phyloP scores from a whole-genome alignment of 2,329 filamentous ascomycete species.

The Fusarium gaditjirri region DNA sequence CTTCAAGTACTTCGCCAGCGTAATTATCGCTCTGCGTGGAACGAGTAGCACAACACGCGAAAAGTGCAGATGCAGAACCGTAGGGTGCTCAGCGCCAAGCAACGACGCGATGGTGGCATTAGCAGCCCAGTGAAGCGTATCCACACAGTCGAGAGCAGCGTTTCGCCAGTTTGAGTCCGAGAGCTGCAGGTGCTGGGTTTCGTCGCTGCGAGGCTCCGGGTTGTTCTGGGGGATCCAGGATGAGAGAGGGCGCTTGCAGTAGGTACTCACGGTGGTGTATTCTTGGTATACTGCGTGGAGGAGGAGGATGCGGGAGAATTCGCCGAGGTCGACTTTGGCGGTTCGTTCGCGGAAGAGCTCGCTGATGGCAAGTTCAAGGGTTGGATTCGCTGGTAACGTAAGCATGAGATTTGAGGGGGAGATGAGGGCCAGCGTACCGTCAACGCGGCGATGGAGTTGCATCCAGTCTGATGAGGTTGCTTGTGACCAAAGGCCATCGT shows the following conservation, averaged over 20 bases:
- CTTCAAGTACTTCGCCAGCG: conserved; percentile 48
- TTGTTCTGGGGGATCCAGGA: conserved; percentile 35
- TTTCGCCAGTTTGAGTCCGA: conserved; percentile 53
- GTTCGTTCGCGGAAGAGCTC: conserved; percentile 21
- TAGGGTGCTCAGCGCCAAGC: conserved; percentile 63
- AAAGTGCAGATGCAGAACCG: conserved; percentile 65
- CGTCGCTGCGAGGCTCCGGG: neutral
- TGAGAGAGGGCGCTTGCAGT: conserved; percentile 29
- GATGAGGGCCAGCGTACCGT: neutral
- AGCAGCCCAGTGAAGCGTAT: conserved; percentile 68
- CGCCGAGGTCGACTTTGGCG: conserved; percentile 34
- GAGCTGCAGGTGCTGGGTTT: neutral
- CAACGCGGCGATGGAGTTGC: neutral
- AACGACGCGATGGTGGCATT: conserved; percentile 61
- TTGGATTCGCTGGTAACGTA: conserved; percentile 30
- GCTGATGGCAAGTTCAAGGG: conserved; percentile 13
- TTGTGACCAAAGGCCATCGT: conserved; percentile 21
- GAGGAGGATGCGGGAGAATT: conserved; percentile 35
- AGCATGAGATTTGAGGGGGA: neutral
- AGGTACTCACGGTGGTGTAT: conserved; percentile 25
- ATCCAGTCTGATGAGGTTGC: conserved; percentile 3
- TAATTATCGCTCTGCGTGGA: conserved; percentile 58
- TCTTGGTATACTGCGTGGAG: conserved; percentile 40
- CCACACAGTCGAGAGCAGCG: conserved; percentile 58
- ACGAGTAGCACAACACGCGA: conserved; percentile 63